Conservation (phyloP, 768 basidiomycete genomes). For the Ramaria sp. region DNA sequence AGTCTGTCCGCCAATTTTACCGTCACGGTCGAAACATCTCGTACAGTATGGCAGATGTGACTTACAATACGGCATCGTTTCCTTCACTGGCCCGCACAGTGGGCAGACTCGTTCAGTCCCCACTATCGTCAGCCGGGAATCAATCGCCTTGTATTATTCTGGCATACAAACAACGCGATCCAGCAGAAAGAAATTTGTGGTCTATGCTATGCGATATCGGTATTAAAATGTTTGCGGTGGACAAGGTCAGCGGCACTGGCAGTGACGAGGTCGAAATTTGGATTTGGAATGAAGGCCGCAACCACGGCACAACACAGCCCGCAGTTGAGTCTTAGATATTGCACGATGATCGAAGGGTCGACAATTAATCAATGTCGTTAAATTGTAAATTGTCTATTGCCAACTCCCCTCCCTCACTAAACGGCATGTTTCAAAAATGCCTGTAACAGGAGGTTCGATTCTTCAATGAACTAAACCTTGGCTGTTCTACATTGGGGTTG, state of each 20-base stretch:
- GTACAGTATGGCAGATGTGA: slow-evolving; percentile 84
- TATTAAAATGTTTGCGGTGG: slow-evolving; percentile 46
- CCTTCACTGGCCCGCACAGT: slow-evolving; percentile 66
- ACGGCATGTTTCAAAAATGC: no score
- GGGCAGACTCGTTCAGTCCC: slow-evolving; percentile 31
- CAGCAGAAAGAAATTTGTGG: slow-evolving; percentile 70
- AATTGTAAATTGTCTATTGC: no score
- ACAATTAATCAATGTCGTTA: no score
- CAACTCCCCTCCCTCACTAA: no score
- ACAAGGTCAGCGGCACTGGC: slow-evolving; percentile 45
- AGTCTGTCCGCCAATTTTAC: not conserved
- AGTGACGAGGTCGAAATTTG: slow-evolving; percentile 64
- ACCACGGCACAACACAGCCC: not conserved
- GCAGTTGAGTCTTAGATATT: no score
- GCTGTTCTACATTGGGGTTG: no score
- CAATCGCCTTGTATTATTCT: slow-evolving; percentile 41
- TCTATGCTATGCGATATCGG: slow-evolving; percentile 39
- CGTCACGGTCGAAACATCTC: not conserved
- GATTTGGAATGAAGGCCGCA: slow-evolving; percentile 29
- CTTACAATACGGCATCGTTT: slow-evolving; percentile 85
- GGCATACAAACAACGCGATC: slow-evolving; percentile 83
- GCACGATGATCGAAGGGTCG: no score
- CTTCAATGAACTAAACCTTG: no score
- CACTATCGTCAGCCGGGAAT: slow-evolving; percentile 12
- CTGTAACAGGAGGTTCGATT: no score